Evolutionary conservation across 495 filamentous ascomycete genomes (phyloP), one percentile per base, ranked within the genome.

Genomic region (Hypoxylon rickii): DNA sequence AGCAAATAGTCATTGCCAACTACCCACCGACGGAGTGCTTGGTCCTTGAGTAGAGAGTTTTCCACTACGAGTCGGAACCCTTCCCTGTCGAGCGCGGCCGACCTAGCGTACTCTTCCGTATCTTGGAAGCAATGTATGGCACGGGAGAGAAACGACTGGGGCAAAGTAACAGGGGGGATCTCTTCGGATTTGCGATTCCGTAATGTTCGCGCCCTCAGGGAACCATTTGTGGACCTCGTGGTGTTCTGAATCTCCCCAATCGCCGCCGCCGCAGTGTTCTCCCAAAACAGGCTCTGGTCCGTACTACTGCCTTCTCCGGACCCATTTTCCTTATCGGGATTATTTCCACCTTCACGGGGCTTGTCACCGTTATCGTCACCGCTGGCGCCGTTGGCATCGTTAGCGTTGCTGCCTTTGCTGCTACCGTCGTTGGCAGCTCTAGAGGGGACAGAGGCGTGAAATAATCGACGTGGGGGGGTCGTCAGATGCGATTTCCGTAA

Each of bases 101-200:
- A 38, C 4, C 2, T 15, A 2, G 33, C 1, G n/a, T 21, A 1
- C 2, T 21, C 2, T 3, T 55, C 37, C 6, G 41, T 13, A 43
- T 59, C 54, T 6, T 42, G 21, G 37, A 54, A 36, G 20, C 63
- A 56, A 49, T 55, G 60, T 1, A 76, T 64, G 44, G 71, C 71
- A 1, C 54, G 22, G 19, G 70, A 51, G 31, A 68, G 42, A 61
- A 84, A 83, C 44, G 72, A 76, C 7, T 63, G 54, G 6, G 79
- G 76, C 16, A 83, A 24, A 16, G 68, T 49, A 3, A 79, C 56
- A 15, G 73, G 67, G 2, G 79, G 76, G 0, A 76, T 31, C 19
- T 71, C 66, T 40, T 78, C 71, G 12, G 73, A 68, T 48, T 69
- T 66, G 39, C 71, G 70, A 55, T 54, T 66, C 26, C 76, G 67